phyloP scores from a whole-genome alignment of 352 stramenopile species.

The Thraustochytrium sp. region DNA sequence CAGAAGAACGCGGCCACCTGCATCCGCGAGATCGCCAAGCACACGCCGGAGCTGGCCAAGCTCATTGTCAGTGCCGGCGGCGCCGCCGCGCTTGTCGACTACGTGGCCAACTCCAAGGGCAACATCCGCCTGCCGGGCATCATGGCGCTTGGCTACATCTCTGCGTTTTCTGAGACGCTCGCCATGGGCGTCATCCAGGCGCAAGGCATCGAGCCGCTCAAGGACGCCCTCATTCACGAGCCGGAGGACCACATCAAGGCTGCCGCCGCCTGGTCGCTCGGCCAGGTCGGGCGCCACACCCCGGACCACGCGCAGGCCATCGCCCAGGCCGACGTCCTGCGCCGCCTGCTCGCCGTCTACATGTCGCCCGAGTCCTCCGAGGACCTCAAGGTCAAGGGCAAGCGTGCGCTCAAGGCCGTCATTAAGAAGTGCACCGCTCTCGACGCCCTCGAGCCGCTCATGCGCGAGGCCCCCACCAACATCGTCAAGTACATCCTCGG shows the following conservation, averaged over 20 bases:
- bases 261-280: slow-evolving; percentile 85
- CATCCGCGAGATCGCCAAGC: slow-evolving; percentile 87
- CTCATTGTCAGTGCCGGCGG: slow-evolving; percentile 89
- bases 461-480: slow-evolving; percentile 74
- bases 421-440: slow-evolving; percentile 88
- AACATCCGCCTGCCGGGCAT: slow-evolving; percentile 88
- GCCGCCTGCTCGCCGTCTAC: slow-evolving; percentile 85
- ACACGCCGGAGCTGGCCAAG: slow-evolving; percentile 88
- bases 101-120: slow-evolving; percentile 74
- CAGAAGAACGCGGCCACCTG: slow-evolving; percentile 89
- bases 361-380: slow-evolving; percentile 80
- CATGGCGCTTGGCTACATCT: slow-evolving; percentile 91
- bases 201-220: slow-evolving; percentile 82
- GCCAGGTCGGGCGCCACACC: slow-evolving; percentile 86
- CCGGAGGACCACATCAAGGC: slow-evolving; percentile 91
- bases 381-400: slow-evolving; percentile 86
- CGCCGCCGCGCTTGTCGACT: slow-evolving; percentile 85
- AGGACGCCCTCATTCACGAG: slow-evolving; percentile 82
- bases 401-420: slow-evolving; percentile 85
- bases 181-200: slow-evolving; percentile 87
- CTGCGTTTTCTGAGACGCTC: slow-evolving; percentile 86
- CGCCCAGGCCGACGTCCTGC: slow-evolving; percentile 82
- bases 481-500: slow-evolving; percentile 93
- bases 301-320: slow-evolving; percentile 83
- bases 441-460: slow-evolving; percentile 78